Conservation (phyloP, 257 asterid genomes). For the Nicotiana tabacum region DNA sequence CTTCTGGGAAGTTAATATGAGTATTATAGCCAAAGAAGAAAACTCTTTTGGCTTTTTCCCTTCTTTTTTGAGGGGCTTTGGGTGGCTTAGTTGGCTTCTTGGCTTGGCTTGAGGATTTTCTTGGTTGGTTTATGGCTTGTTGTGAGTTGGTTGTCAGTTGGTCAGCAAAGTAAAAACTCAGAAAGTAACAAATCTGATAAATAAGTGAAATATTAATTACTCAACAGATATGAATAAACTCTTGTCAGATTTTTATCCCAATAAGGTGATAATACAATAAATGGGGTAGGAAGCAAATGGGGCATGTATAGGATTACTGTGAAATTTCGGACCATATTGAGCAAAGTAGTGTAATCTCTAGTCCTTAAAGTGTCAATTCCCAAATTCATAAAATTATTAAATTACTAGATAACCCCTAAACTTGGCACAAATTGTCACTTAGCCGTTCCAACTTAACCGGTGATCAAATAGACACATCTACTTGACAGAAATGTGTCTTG, state of each 20-base stretch:
- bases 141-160: conserved; percentile 7
- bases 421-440: too few species aligned
- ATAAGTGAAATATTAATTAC: neutral
- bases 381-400: neutral
- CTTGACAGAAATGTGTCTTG: too few species aligned
- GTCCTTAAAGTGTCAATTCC: neutral
- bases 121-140: neutral
- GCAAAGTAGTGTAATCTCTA: neutral
- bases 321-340: neutral
- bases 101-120: conserved; percentile 12
- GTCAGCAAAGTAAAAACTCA: conserved; percentile 8
- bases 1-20: neutral
- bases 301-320: neutral
- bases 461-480: too few species aligned
- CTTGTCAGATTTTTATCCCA: conserved; percentile 5
- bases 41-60: neutral
- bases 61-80: neutral
- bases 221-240: conserved; percentile 7
- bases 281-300: neutral
- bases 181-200: neutral
- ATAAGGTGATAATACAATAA: neutral
- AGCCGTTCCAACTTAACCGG: too few species aligned
- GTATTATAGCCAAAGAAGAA: neutral
- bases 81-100: conserved; percentile 14
- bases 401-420: too few species aligned